Evolutionary conservation across 2,329 filamentous ascomycete genomes (phyloP).

Genomic region (Neoascochyta sp.): DNA sequence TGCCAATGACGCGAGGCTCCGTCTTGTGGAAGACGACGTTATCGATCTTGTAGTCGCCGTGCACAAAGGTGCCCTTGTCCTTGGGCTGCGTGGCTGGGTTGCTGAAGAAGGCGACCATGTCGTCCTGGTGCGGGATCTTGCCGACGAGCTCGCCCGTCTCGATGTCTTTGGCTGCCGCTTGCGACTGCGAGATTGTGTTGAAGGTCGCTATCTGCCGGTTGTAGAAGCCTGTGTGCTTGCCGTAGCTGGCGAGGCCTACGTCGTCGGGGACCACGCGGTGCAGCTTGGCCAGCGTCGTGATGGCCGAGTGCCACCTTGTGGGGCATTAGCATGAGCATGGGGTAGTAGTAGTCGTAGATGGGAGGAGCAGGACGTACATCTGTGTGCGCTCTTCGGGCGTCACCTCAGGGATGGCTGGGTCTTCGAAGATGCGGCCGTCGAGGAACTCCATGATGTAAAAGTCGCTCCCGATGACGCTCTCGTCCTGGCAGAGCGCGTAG

Average conservation of each 20-base stretch:
- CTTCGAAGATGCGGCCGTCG: slow-evolving; percentile 88
- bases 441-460: slow-evolving; percentile 99
- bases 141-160: slow-evolving; percentile 76
- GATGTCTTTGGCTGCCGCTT: slow-evolving; percentile 70
- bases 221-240: slow-evolving; percentile 75
- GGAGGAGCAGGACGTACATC: slow-evolving; percentile 52
- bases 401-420: slow-evolving; percentile 74
- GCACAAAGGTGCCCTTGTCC: slow-evolving; percentile 76
- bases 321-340: slow-evolving; percentile 1
- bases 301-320: slow-evolving; percentile 72
- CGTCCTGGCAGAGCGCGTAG: slow-evolving; percentile 82
- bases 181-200: slow-evolving; percentile 69
- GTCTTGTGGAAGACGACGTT: slow-evolving; percentile 74
- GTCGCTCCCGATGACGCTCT: slow-evolving; percentile 73
- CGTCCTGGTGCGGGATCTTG: slow-evolving; percentile 75
- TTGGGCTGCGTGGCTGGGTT: slow-evolving; percentile 66
- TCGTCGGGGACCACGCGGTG: slow-evolving; percentile 67
- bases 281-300: slow-evolving; percentile 78
- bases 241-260: slow-evolving; percentile 70
- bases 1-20: slow-evolving; percentile 82
- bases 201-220: slow-evolving; percentile 82
- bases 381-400: slow-evolving; percentile 64
- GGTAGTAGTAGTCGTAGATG: background rate
- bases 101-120: slow-evolving; percentile 74
- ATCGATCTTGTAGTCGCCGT: slow-evolving; percentile 89